Evolutionary conservation across 805 yeast genomes (phyloP).

Genomic region (Candida sphagnicola): DNA sequence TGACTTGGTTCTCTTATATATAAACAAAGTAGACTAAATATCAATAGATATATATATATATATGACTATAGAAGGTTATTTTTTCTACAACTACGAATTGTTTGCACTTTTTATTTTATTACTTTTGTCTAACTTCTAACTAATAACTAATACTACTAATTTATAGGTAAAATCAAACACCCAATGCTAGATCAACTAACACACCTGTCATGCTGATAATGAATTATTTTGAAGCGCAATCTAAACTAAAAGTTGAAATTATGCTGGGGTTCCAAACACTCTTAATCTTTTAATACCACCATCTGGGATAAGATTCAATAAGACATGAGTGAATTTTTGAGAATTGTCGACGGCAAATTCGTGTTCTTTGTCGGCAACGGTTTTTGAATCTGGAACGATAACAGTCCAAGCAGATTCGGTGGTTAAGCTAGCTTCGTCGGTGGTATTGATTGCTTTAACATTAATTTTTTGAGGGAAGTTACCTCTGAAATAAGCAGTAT

Average conservation of each 20-base stretch:
- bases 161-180: too few relatives aligned
- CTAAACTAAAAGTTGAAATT: neutral
- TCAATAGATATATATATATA: too few relatives aligned
- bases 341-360: constrained; percentile 34
- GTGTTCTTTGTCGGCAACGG: constrained; percentile 85
- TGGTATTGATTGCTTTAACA: constrained; percentile 54
- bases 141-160: too few relatives aligned
- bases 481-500: constrained; percentile 93
- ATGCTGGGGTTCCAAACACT: constrained; percentile 59
- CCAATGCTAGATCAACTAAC: neutral
- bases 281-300: constrained; percentile 94
- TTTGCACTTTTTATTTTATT: neutral
- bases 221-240: neutral
- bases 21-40: too few relatives aligned
- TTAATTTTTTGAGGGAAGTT: constrained; percentile 83
- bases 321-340: constrained; percentile 61
- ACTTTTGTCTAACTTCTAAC: too few relatives aligned
- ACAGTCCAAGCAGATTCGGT: constrained; percentile 51
- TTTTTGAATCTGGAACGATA: constrained; percentile 64
- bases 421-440: constrained; percentile 30
- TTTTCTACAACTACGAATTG: too few relatives aligned
- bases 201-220: neutral
- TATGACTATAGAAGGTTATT: too few relatives aligned
- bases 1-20: too few relatives aligned
- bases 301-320: constrained; percentile 85